These are phyloP conservation scores for Annulohypoxylon moriforme DNA, from an alignment of 495 filamentous ascomycete genomes.

Conservation along the genomic window DNA sequence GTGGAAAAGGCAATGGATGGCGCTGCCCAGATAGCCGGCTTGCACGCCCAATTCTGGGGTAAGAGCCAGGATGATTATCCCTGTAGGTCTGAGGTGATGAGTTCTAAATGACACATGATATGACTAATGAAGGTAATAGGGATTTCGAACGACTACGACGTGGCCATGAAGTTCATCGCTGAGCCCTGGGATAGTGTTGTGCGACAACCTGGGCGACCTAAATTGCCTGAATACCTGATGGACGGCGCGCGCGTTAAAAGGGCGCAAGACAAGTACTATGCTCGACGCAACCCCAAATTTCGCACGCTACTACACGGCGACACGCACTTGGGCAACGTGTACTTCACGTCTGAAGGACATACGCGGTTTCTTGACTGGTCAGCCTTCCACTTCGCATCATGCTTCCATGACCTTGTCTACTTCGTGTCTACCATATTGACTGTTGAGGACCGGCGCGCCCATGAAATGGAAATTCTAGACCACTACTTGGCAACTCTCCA, in stretches of 20 bases:
- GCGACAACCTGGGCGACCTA: conserved; percentile 40
- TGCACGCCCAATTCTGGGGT: conserved; percentile 54
- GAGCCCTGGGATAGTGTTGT: conserved; percentile 42
- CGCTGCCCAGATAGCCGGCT: conserved; percentile 48
- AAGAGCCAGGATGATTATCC: conserved; percentile 44
- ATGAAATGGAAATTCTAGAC: conserved; percentile 49
- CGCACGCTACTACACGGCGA: conserved; percentile 50
- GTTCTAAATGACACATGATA: not conserved
- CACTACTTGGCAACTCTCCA: conserved; percentile 47
- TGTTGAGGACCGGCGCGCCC: conserved; percentile 47
- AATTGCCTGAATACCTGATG: conserved; percentile 41
- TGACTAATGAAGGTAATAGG: conserved; percentile 19
- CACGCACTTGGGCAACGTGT: conserved; percentile 46
- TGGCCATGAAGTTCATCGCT: conserved; percentile 37
- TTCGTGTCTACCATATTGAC: conserved; percentile 48
- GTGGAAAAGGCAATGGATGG: conserved; percentile 46
- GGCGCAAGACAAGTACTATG: conserved; percentile 47
- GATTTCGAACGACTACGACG: conserved; percentile 39
- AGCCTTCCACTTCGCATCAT: conserved; percentile 47
- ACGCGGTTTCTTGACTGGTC: conserved; percentile 55
- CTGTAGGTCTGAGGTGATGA: conserved; percentile 35
- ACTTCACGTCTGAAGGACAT: conserved; percentile 38
- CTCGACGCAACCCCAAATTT: conserved; percentile 44
- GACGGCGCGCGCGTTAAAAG: conserved; percentile 45
- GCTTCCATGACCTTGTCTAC: conserved; percentile 52